phyloP scores from a whole-genome alignment of 495 filamentous ascomycete species.

The Talaromyces wortmannii region DNA sequence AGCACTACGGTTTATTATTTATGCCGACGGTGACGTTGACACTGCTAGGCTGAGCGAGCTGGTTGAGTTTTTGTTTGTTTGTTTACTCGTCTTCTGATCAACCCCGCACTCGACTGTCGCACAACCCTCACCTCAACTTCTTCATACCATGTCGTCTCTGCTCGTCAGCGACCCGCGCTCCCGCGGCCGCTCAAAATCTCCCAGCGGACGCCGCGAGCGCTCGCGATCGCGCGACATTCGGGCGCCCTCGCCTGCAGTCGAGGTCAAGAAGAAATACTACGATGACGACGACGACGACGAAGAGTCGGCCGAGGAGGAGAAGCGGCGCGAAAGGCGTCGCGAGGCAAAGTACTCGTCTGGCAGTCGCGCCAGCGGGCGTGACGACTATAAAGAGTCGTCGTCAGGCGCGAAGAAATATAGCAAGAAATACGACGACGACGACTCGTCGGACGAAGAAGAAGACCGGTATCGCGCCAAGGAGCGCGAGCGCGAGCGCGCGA shows the following conservation, averaged over 20 bases:
- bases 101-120: background rate
- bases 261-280: conserved; percentile 14
- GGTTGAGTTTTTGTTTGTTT: too few relatives aligned
- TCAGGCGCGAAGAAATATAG: conserved; percentile 16
- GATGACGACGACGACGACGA: conserved; percentile 18
- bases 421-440: conserved; percentile 31
- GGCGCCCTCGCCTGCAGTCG: conserved; percentile 21
- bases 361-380: too few relatives aligned
- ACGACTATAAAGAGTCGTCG: conserved; percentile 14
- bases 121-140: background rate
- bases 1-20: too few relatives aligned
- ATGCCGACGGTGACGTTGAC: too few relatives aligned
- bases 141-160: conserved; percentile 32
- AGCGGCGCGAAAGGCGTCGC: conserved; percentile 9
- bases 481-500: conserved; percentile 24
- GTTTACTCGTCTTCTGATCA: background rate
- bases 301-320: conserved; percentile 14
- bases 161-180: conserved; percentile 52
- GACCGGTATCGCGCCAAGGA: conserved; percentile 34
- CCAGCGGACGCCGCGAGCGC: conserved; percentile 39
- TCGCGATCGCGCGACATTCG: conserved; percentile 43
- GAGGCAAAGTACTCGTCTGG: background rate
- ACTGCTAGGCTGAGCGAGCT: too few relatives aligned
- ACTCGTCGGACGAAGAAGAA: conserved; percentile 32
- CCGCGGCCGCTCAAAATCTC: conserved; percentile 55